A percentile compares a stretch with the other conserved stretches of the same genome.
These are phyloP conservation scores for Ustilago nuda DNA, from an alignment of 1,284 basidiomycete species.

Conservation along the genomic window DNA sequence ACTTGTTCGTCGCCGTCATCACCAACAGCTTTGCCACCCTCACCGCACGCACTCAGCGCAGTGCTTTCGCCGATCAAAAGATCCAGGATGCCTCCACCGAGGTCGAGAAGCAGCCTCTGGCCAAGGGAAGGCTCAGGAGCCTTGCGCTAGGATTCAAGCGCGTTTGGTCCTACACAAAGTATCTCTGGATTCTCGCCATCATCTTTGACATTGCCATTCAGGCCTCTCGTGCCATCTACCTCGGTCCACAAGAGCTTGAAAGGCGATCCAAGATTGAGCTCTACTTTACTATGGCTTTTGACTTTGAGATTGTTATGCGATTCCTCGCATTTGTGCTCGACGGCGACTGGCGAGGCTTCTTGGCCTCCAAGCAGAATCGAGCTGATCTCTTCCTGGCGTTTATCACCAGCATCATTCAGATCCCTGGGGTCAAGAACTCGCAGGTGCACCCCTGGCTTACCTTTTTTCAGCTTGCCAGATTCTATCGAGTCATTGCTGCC, in stretches of 20 bases:
- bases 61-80: slow-evolving; percentile 82
- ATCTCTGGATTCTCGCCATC: slow-evolving; percentile 74
- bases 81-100: slow-evolving; percentile 21
- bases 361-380: slow-evolving; percentile 77
- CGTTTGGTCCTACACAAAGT: slow-evolving; percentile 63
- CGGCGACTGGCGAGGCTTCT: slow-evolving; percentile 86
- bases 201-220: slow-evolving; percentile 77
- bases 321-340: slow-evolving; percentile 75
- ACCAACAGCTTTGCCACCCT: slow-evolving; percentile 94
- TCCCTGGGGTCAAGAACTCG: slow-evolving; percentile 79
- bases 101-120: slow-evolving; percentile 19
- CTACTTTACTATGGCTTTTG: slow-evolving; percentile 84
- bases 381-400: slow-evolving; percentile 86
- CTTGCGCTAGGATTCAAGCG: slow-evolving; percentile 63
- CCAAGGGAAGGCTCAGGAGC: slow-evolving; percentile 35
- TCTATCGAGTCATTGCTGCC: slow-evolving; percentile 92
- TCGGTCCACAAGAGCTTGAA: slow-evolving; percentile 27
- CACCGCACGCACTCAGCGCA: slow-evolving; percentile 85
- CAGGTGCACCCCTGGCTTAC: slow-evolving; percentile 88
- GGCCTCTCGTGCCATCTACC: slow-evolving; percentile 77
- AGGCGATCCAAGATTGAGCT: slow-evolving; percentile 76
- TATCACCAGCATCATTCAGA: slow-evolving; percentile 83
- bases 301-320: slow-evolving; percentile 86
- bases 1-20: slow-evolving; percentile 94
- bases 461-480: slow-evolving; percentile 85